These are phyloP conservation scores for Wickerhamiella azymoides DNA, from an alignment of 805 yeast species.

Conservation along the genomic window DNA sequence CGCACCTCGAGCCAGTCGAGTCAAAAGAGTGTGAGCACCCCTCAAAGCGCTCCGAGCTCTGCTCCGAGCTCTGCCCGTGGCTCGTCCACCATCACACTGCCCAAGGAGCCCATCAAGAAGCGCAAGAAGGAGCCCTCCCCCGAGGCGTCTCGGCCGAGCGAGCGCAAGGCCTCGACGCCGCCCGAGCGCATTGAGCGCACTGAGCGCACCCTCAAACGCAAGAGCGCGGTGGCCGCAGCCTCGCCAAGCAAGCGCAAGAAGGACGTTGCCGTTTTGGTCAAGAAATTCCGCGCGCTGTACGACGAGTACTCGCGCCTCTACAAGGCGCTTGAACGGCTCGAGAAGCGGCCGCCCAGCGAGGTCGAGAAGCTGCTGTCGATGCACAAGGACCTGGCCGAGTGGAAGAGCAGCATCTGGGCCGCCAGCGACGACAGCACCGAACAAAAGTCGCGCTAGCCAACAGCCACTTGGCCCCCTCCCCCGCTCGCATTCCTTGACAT, in stretches of 20 bases:
- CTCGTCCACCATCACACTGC: slow-evolving; percentile 8
- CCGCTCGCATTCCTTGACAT: too few species aligned
- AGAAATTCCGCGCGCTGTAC: slow-evolving; percentile 35
- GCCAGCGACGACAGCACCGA: background rate
- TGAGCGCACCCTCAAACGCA: background rate
- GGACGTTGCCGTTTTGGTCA: slow-evolving; percentile 28
- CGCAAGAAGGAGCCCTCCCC: slow-evolving; percentile 5
- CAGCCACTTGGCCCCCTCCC: too few species aligned
- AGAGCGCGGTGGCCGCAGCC: background rate
- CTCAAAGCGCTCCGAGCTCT: too few species aligned
- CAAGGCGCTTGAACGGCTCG: slow-evolving; percentile 19
- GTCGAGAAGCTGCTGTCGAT: slow-evolving; percentile 33
- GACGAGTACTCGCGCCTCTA: slow-evolving; percentile 38
- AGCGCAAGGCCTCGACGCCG: background rate
- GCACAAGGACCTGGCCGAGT: slow-evolving; percentile 38
- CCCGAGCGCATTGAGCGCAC: background rate
- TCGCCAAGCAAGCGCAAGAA: background rate
- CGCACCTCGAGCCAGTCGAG: slow-evolving; percentile 19
- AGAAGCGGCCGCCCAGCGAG: slow-evolving; percentile 18
- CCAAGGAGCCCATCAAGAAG: slow-evolving; percentile 8
- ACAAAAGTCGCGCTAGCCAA: background rate
- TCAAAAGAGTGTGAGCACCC: slow-evolving; percentile 15
- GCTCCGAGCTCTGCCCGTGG: slow-evolving; percentile 5
- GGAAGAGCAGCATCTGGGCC: slow-evolving; percentile 47
- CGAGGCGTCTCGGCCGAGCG: background rate